Conservation (phyloP, 73 alveolate species). For the Paraurostyla sp. region DNA sequence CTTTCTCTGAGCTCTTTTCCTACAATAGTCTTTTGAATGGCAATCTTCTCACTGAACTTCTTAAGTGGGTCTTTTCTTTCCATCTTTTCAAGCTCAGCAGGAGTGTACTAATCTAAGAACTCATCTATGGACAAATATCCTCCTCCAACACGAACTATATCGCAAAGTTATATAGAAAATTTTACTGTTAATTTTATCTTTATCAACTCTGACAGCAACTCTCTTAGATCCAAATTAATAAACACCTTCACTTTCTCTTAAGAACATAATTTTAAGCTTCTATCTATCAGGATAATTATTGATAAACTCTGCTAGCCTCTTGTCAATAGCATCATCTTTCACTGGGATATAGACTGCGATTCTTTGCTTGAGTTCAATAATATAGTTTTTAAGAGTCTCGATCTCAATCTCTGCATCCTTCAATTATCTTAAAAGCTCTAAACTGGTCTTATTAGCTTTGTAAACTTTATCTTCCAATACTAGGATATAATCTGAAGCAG, state of each 20-base stretch:
- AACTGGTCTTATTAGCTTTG: conserved; percentile 69
- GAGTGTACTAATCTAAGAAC: conserved; percentile 78
- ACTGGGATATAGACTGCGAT: conserved; percentile 80
- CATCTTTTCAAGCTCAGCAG: conserved; percentile 74
- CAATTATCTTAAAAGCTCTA: conserved; percentile 63
- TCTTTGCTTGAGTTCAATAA: conserved; percentile 72
- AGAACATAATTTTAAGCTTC: conserved; percentile 77
- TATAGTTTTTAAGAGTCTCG: conserved; percentile 71
- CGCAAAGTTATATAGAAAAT: neutral
- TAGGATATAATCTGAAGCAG: conserved; percentile 66
- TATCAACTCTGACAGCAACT: conserved; percentile 78
- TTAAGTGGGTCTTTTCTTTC: conserved; percentile 73
- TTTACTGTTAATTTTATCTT: conserved; percentile 77
- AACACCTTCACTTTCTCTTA: conserved; percentile 81
- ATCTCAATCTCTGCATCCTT: conserved; percentile 77
- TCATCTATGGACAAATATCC: conserved; percentile 80
- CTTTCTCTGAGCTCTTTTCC: conserved; percentile 72
- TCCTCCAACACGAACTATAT: conserved; percentile 79
- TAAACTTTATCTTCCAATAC: conserved; percentile 71
- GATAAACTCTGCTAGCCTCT: conserved; percentile 75
- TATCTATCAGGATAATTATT: conserved; percentile 79
- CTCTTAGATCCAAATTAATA: conserved; percentile 77
- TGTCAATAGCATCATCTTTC: conserved; percentile 79
- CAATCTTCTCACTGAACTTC: conserved; percentile 70
- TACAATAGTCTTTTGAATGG: conserved; percentile 77